Conservation (phyloP, 306 rosid genomes). For the Citrullus amarus region DNA sequence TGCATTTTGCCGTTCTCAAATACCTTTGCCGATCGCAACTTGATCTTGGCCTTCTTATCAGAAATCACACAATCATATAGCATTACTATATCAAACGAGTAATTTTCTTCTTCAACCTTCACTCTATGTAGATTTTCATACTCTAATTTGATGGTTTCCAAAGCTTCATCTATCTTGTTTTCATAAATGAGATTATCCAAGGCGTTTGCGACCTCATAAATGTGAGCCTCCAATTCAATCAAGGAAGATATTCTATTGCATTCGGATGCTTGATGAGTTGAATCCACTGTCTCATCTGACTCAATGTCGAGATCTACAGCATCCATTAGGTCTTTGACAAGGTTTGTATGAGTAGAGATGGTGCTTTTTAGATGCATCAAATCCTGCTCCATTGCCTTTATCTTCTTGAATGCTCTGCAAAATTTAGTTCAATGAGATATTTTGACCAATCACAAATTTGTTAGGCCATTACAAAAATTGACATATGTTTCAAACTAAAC, state of each 20-base stretch:
- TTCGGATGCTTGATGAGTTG: slow-evolving; percentile 15
- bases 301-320: slow-evolving; percentile 33
- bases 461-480: no score
- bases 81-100: slow-evolving; percentile 14
- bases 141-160: slow-evolving; percentile 34
- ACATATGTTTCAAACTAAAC: no score
- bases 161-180: slow-evolving; percentile 50
- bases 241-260: slow-evolving; percentile 11
- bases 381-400: slow-evolving; percentile 38
- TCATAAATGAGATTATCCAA: slow-evolving; percentile 50
- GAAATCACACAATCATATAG: slow-evolving; percentile 28
- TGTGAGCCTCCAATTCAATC: slow-evolving; percentile 31
- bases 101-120: slow-evolving; percentile 21
- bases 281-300: slow-evolving; percentile 20
- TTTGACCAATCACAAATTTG: background rate
- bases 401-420: slow-evolving; percentile 50
- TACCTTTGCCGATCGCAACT: slow-evolving; percentile 17
- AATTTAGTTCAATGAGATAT: background rate
- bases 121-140: slow-evolving; percentile 33
- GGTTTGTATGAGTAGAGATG: slow-evolving; percentile 37
- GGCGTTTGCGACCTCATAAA: slow-evolving; percentile 34
- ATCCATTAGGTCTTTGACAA: slow-evolving; percentile 35
- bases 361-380: slow-evolving; percentile 43
- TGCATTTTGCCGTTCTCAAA: slow-evolving; percentile 35
- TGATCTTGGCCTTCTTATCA: slow-evolving; percentile 36